A percentile compares a stretch with the other conserved stretches of the same genome.
Conservation (phyloP, 2,329 filamentous ascomycete species). For the Pseudogymnoascus sp. region DNA sequence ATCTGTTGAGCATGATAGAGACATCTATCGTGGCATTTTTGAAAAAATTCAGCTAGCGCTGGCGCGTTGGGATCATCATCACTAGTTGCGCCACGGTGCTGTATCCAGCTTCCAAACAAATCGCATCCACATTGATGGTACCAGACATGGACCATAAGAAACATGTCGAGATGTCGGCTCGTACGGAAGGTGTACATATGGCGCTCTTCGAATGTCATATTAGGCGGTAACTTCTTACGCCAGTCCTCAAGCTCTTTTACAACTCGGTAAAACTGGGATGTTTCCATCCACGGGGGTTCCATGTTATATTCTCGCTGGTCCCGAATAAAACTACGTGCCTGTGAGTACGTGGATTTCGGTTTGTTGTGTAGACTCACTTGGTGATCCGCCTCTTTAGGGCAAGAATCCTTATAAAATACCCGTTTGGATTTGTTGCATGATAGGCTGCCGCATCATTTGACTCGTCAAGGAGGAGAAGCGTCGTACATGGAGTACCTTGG, state of each 20-base stretch:
- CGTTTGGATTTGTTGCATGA: constrained; percentile 9
- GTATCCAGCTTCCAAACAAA: constrained; percentile 12
- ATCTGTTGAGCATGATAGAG: constrained; percentile 6
- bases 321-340: neutral
- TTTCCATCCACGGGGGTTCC: constrained; percentile 2
- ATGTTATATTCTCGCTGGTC: neutral
- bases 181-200: constrained; percentile 10
- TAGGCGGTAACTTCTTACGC: neutral
- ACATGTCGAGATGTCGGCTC: constrained; percentile 10
- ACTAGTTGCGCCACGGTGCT: constrained; percentile 16
- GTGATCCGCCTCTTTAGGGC: constrained; percentile 4
- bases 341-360: neutral
- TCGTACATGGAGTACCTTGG: constrained; percentile 7
- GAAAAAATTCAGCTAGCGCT: neutral
- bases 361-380: constrained; percentile 1
- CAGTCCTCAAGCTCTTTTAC: constrained; percentile 10
- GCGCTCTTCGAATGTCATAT: constrained; percentile 7
- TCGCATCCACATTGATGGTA: constrained; percentile 8
- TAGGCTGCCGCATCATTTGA: neutral
- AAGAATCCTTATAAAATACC: constrained; percentile 9
- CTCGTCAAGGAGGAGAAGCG: neutral
- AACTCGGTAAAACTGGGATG: neutral
- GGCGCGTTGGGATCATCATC: constrained; percentile 14
- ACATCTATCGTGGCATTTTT: neutral
- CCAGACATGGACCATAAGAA: constrained; percentile 12